Conservation (phyloP, 2,329 filamentous ascomycete genomes). For the Purpureocillium takamizusanense region DNA sequence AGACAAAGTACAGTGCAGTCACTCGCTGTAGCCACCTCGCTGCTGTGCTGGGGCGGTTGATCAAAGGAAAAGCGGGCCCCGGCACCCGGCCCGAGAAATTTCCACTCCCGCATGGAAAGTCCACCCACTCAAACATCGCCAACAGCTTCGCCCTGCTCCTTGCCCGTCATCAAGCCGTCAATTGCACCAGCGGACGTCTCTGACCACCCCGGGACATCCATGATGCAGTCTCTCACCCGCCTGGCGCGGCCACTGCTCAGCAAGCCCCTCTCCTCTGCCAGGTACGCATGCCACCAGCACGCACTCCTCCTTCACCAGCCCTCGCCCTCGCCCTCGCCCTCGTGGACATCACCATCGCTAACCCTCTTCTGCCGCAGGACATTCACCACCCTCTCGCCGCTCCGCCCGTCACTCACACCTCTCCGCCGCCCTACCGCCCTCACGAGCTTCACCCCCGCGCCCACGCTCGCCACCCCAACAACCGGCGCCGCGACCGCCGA, state of each 20-base stretch:
- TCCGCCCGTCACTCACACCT: slow-evolving; percentile 36
- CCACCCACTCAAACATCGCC: too few relatives aligned
- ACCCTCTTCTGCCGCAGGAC: slow-evolving; percentile 20
- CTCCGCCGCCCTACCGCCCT: slow-evolving; percentile 21
- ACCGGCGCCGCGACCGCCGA: slow-evolving; percentile 23
- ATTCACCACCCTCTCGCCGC: slow-evolving; percentile 39
- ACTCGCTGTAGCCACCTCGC: too few relatives aligned
- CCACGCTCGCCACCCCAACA: slow-evolving; percentile 8
- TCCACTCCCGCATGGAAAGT: too few relatives aligned
- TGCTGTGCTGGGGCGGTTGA: too few relatives aligned
- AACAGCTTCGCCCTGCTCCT: too few relatives aligned
- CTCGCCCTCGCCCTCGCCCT: neutral
- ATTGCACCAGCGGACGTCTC: neutral
- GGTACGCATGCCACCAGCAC: slow-evolving; percentile 13
- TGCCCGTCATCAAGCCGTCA: neutral
- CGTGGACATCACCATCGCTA: neutral
- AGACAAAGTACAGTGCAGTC: too few relatives aligned
- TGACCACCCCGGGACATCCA: neutral
- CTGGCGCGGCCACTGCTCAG: slow-evolving; percentile 18
- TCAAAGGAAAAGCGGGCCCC: too few relatives aligned
- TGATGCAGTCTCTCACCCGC: slow-evolving; percentile 19
- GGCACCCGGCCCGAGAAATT: too few relatives aligned
- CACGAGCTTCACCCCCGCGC: slow-evolving; percentile 20
- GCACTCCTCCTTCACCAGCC: too few relatives aligned
- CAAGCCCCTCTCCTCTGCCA: slow-evolving; percentile 13